Percentiles rank a stretch among this genome's conserved stretches.
Evolutionary conservation across 2,329 filamentous ascomycete species (phyloP).

Genomic region (Scedosporium minutisporum): DNA sequence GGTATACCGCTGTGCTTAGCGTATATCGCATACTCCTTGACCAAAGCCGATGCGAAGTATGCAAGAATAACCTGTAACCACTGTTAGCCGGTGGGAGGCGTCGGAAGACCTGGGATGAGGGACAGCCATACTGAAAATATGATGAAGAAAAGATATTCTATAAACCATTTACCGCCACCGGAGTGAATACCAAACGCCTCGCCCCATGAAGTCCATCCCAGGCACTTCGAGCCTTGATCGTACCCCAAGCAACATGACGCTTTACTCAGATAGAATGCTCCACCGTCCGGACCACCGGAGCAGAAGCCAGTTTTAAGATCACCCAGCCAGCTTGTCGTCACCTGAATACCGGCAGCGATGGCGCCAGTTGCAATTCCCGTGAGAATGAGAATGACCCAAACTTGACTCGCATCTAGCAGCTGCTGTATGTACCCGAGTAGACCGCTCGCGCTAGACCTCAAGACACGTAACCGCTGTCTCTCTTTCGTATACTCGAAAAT

Average conservation of each 20-base stretch:
- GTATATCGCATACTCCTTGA: constrained; percentile 75
- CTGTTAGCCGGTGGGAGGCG: constrained; percentile 11
- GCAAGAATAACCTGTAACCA: constrained; percentile 61
- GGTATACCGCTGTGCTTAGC: constrained; percentile 94
- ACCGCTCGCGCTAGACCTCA: constrained; percentile 60
- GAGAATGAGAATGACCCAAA: constrained; percentile 81
- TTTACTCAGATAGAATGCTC: constrained; percentile 83
- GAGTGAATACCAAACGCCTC: constrained; percentile 59
- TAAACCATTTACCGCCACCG: constrained; percentile 62
- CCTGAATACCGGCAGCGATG: constrained; percentile 80
- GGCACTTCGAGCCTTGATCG: constrained; percentile 70
- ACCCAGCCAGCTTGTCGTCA: constrained; percentile 85
- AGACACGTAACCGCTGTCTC: constrained; percentile 70
- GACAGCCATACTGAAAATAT: constrained; percentile 60
- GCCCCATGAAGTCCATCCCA: constrained; percentile 83
- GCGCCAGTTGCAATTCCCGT: constrained; percentile 77
- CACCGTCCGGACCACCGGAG: constrained; percentile 62
- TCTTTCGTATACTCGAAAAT: constrained; percentile 99
- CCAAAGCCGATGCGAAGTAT: constrained; percentile 64
- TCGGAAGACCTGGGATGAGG: neutral
- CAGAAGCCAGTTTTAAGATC: constrained; percentile 90
- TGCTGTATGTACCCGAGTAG: constrained; percentile 63
- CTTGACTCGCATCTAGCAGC: constrained; percentile 74
- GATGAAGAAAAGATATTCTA: constrained; percentile 82
- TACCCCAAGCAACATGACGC: constrained; percentile 91